These are phyloP conservation scores for Beauveria scarabaeidicola DNA, from an alignment of 2,329 filamentous ascomycete species.

Conservation along the genomic window DNA sequence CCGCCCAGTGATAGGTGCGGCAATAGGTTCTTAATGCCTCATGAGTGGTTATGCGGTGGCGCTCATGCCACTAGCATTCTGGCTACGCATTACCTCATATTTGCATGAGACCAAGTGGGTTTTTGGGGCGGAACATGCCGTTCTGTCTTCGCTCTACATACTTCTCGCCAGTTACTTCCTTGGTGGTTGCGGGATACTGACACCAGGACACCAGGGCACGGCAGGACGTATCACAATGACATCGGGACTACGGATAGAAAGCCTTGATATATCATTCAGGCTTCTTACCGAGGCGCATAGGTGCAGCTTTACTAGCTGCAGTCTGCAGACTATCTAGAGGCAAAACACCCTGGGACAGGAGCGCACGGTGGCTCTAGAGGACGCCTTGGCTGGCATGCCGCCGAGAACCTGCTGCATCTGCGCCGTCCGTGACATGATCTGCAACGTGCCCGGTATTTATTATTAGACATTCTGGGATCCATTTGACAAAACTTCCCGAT, in stretches of 20 bases:
- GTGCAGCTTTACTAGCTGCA: neutral
- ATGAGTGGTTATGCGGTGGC: neutral
- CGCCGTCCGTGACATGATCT: slow-evolving; percentile 1
- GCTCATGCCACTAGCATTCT: neutral
- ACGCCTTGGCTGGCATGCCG: neutral
- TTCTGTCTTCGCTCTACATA: neutral
- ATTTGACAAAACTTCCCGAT: neutral
- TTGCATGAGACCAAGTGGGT: neutral
- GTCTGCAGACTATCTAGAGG: no score
- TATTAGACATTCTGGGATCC: neutral
- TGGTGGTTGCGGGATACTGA: neutral
- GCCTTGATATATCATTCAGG: no score
- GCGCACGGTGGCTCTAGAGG: neutral
- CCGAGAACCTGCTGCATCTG: neutral
- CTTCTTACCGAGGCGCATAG: no score
- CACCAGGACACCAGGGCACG: neutral
- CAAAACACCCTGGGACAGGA: neutral
- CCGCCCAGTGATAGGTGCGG: neutral
- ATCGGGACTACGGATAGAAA: no score
- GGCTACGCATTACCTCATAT: neutral
- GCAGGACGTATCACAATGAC: no score
- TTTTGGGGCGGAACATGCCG: neutral
- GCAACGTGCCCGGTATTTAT: neutral
- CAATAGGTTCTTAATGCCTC: neutral
- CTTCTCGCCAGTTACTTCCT: neutral